Conservation (phyloP, 352 stramenopile species). For the Hyaloperonospora brassicae region DNA sequence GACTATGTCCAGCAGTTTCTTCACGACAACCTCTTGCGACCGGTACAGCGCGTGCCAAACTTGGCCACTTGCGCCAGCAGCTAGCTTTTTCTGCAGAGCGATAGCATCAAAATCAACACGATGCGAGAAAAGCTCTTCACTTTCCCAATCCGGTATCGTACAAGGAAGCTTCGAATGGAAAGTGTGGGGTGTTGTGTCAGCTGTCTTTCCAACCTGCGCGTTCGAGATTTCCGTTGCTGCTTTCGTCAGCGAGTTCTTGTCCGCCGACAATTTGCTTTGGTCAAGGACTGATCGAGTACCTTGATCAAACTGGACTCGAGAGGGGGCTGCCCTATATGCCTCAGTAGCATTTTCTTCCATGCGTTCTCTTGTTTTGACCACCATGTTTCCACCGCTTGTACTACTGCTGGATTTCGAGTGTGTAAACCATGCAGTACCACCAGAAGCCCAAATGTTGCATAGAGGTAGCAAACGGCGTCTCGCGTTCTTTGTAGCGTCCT, state of each 20-base stretch:
- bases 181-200: neutral
- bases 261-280: constrained; percentile 2
- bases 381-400: constrained; percentile 4
- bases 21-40: constrained; percentile 33
- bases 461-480: constrained; percentile 19
- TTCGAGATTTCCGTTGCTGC: constrained; percentile 9
- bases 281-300: neutral
- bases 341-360: constrained; percentile 7
- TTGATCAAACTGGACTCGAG: constrained; percentile 14
- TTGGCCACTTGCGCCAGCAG: constrained; percentile 31
- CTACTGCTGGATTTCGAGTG: constrained; percentile 8
- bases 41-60: constrained; percentile 42
- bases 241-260: constrained; percentile 7
- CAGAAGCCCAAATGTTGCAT: constrained; percentile 8
- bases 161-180: constrained; percentile 9
- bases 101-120: constrained; percentile 37
- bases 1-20: constrained; percentile 26
- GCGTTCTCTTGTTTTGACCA: constrained; percentile 12
- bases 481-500: constrained; percentile 21
- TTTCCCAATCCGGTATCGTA: constrained; percentile 38
- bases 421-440: constrained; percentile 10
- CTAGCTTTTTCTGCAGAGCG: constrained; percentile 25
- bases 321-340: neutral
- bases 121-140: constrained; percentile 50
- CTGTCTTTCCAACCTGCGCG: constrained; percentile 2